These are phyloP conservation scores for Neonectria hederae DNA, from an alignment of 2,329 filamentous ascomycete genomes.

Conservation along the genomic window DNA sequence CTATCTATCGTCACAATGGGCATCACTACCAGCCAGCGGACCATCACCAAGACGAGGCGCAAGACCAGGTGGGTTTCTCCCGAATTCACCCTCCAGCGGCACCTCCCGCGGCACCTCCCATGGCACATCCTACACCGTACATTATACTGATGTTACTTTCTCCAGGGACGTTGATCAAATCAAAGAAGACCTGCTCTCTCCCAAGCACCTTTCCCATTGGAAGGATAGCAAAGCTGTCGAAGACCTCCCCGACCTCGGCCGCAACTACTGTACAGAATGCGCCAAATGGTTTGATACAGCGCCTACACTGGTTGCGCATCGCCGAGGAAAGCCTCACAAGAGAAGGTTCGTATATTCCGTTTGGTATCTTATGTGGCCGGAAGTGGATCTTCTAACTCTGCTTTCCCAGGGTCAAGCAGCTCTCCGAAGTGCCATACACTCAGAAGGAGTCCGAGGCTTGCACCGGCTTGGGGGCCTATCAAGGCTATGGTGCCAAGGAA, in stretches of 20 bases:
- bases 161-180: slow-evolving; percentile 93
- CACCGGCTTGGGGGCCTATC: slow-evolving; percentile 73
- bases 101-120: not conserved
- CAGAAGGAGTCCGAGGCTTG: slow-evolving; percentile 88
- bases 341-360: slow-evolving; percentile 64
- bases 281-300: slow-evolving; percentile 96
- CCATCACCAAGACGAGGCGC: slow-evolving; percentile 78
- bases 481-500: slow-evolving; percentile 54
- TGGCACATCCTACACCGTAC: not conserved
- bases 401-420: slow-evolving; percentile 73
- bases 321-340: slow-evolving; percentile 92
- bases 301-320: slow-evolving; percentile 77
- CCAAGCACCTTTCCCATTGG: slow-evolving; percentile 82
- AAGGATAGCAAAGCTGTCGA: slow-evolving; percentile 82
- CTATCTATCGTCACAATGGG: slow-evolving; percentile 63
- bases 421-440: slow-evolving; percentile 86
- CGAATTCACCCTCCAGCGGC: not conserved
- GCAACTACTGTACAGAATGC: slow-evolving; percentile 90
- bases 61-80: slow-evolving; percentile 64
- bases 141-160: not conserved
- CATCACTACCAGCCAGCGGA: slow-evolving; percentile 68
- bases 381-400: slow-evolving; percentile 33
- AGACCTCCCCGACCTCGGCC: slow-evolving; percentile 87
- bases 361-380: slow-evolving; percentile 11
- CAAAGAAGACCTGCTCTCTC: slow-evolving; percentile 79